phyloP scores from a whole-genome alignment of 2,329 filamentous ascomycete genomes.

The Fusarium nurragi region DNA sequence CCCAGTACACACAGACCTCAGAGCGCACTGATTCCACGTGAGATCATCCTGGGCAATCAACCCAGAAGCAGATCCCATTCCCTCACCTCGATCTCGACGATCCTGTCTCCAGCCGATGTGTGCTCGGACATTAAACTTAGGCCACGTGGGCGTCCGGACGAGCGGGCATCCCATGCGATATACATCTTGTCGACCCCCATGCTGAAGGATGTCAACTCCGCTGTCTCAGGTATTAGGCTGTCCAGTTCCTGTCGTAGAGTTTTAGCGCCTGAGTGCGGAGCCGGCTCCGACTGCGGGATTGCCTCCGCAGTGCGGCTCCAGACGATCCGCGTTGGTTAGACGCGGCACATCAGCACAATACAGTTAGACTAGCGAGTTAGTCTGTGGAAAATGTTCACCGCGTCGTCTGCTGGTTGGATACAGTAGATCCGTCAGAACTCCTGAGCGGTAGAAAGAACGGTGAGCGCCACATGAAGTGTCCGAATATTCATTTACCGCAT shows the following conservation, averaged over 20 bases:
- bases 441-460: not conserved
- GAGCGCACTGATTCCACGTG: not conserved
- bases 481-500: not conserved
- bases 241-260: not conserved
- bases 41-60: not conserved
- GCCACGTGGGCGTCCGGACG: not conserved
- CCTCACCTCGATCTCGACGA: not conserved
- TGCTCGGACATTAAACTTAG: not conserved
- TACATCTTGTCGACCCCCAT: not conserved
- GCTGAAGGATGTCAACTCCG: not conserved
- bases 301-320: conserved; percentile 13
- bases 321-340: not conserved
- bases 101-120: not conserved
- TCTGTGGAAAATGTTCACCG: not conserved
- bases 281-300: conserved; percentile 17
- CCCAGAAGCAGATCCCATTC: not conserved
- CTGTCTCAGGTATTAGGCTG: not conserved
- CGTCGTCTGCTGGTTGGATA: not conserved
- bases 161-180: not conserved
- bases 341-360: not conserved
- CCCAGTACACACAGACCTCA: not conserved
- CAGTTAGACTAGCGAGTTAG: not conserved
- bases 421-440: not conserved
- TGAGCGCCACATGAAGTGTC: not conserved
- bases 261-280: conserved; percentile 10